phyloP scores from a whole-genome alignment of 148 eudicot species.

The Heliosperma pusillum region DNA sequence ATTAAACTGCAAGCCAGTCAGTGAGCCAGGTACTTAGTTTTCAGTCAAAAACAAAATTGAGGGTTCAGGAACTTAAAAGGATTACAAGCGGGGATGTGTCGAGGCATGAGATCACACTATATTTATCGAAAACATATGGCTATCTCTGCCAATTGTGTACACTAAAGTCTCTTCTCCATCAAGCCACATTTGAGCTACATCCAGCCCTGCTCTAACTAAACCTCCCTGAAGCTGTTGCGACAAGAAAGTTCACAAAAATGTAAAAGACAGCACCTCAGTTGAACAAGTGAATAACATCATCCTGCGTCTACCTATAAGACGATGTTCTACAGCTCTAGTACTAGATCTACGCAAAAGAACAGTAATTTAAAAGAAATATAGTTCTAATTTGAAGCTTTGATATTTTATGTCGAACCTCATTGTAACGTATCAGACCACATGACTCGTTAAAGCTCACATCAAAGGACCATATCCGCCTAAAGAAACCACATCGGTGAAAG shows the following conservation, averaged over 20 bases:
- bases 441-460: too few species aligned
- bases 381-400: too few species aligned
- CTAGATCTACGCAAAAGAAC: not conserved
- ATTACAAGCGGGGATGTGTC: conserved; percentile 89
- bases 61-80: conserved; percentile 51
- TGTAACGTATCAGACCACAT: too few species aligned
- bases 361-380: not conserved
- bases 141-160: conserved; percentile 80
- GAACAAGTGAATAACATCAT: too few species aligned
- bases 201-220: conserved; percentile 86
- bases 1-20: too few species aligned
- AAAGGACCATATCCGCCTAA: too few species aligned
- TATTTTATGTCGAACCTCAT: too few species aligned
- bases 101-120: conserved; percentile 78
- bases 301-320: too few species aligned
- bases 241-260: not conserved
- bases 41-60: not conserved
- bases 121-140: conserved; percentile 77
- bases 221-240: conserved; percentile 56
- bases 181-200: conserved; percentile 95
- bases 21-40: too few species aligned
- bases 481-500: too few species aligned
- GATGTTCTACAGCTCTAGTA: too few species aligned
- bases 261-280: not conserved
- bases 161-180: conserved; percentile 94